Evolutionary conservation across 225 moss, liverwort and hornwort species (phyloP).

Genomic region (Ulota crispa): DNA sequence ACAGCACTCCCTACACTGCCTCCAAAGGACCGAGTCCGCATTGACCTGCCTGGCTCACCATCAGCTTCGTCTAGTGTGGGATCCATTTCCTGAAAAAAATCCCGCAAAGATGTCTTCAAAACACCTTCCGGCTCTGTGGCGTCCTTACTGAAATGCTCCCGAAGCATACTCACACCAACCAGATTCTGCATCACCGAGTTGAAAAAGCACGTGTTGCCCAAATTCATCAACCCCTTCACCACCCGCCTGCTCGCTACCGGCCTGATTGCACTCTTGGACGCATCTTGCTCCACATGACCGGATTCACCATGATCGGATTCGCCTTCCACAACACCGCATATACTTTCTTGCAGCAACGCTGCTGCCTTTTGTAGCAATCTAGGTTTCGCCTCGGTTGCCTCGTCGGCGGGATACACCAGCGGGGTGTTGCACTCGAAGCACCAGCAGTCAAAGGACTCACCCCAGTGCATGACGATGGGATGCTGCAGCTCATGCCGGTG

Average conservation of each 20-base stretch:
- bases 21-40: conserved; percentile 55
- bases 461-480: conserved; percentile 56
- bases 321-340: neutral
- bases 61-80: conserved; percentile 17
- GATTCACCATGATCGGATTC: neutral
- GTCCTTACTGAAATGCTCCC: conserved; percentile 60
- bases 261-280: neutral
- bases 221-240: conserved; percentile 76
- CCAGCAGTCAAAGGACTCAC: conserved; percentile 53
- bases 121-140: conserved; percentile 52
- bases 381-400: neutral
- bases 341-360: conserved; percentile 42
- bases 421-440: conserved; percentile 54
- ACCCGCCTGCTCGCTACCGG: conserved; percentile 43
- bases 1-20: conserved; percentile 52
- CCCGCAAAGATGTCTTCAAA: conserved; percentile 38
- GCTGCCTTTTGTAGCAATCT: conserved; percentile 42
- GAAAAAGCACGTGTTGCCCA: conserved; percentile 92
- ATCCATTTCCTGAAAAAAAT: conserved; percentile 60
- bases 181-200: conserved; percentile 97
- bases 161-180: conserved; percentile 73
- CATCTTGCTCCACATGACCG: neutral
- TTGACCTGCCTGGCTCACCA: conserved; percentile 30
- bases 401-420: neutral
- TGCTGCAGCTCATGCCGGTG: conserved; percentile 57